Evolutionary conservation across 331 rosid species (phyloP), one percentile per base, ranked within the genome.

Genomic region (Arachis monticola): DNA sequence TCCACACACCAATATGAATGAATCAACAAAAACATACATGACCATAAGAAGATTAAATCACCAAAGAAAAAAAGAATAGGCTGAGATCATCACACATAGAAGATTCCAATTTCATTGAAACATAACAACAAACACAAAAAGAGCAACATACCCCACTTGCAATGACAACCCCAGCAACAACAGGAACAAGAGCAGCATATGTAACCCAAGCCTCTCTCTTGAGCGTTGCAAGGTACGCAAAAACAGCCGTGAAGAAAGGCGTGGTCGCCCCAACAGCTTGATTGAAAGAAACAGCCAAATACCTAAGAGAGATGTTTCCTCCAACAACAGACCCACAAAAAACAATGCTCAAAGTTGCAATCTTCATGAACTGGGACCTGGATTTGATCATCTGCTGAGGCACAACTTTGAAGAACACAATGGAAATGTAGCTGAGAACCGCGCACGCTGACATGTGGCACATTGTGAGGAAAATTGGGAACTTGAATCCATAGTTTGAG

Each of bases 181-280:
- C 99, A 58, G 99, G 99, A 7, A 95, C 91, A 66, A 95, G 97
- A 35, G 99, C 99, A 81, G 79, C 97, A 67, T 95, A 95, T 7
- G 97, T 92, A 32, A 92, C 79, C 97, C 99, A 95, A 61, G 97
- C 93, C 71, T 95, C 99, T 70, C 97, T 80, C 92, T 95, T 95
- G 64, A 95, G 76, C 12, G 99, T 90, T 6, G 80, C 93, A 76
- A 95, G 8, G 83, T 92, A 95, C 0, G 99, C 97, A 74, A 95
- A 92, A 2, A 95, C 74, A 14, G 99, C 99, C 0, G 99, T 95
- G 90, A 95, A 95, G 27, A 92, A 95, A 1, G 99, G 99, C 6
- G 97, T 95, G 57, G 99, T 95, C 0, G 99, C 99, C 32, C 99
- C 99, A 22, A 95, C 97, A 0, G 97, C 99, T 72, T 95, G 99